A percentile compares a stretch with the other conserved stretches of the same genome.
phyloP scores from a whole-genome alignment of 139 green algal species.

The Chlamydomonas sphaeroides region DNA sequence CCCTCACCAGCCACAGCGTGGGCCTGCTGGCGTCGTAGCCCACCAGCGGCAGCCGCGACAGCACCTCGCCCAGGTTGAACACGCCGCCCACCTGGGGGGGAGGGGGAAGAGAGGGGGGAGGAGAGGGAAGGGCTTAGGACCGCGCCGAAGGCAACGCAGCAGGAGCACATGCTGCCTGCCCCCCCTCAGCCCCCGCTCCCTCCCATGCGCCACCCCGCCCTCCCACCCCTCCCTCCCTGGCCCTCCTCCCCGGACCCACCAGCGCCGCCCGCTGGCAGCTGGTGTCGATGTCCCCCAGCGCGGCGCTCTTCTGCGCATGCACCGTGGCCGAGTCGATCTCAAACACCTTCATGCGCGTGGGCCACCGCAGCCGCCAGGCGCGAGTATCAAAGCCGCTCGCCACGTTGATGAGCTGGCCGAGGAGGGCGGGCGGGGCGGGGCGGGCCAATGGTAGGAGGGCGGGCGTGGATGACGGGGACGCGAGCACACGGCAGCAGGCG shows the following conservation, averaged over 20 bases:
- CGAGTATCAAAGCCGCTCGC: slow-evolving; percentile 50
- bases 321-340: slow-evolving; percentile 54
- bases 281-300: slow-evolving; percentile 32
- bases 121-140: too few relatives aligned
- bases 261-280: neutral
- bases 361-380: slow-evolving; percentile 49
- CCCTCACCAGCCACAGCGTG: slow-evolving; percentile 32
- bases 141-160: too few relatives aligned
- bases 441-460: neutral
- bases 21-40: slow-evolving; percentile 23
- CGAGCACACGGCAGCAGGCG: neutral
- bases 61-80: slow-evolving; percentile 23
- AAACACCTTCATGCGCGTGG: slow-evolving; percentile 15
- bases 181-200: too few relatives aligned
- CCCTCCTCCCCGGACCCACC: too few relatives aligned
- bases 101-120: too few relatives aligned
- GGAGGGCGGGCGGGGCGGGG: too few relatives aligned
- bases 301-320: slow-evolving; percentile 39
- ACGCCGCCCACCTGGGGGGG: too few relatives aligned
- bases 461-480: neutral
- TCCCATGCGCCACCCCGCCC: too few relatives aligned
- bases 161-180: too few relatives aligned
- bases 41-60: slow-evolving; percentile 14
- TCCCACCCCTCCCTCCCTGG: too few relatives aligned
- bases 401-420: slow-evolving; percentile 45